These are phyloP conservation scores for Botryotinia narcissicola DNA, from an alignment of 2,329 filamentous ascomycete genomes.

Conservation along the genomic window DNA sequence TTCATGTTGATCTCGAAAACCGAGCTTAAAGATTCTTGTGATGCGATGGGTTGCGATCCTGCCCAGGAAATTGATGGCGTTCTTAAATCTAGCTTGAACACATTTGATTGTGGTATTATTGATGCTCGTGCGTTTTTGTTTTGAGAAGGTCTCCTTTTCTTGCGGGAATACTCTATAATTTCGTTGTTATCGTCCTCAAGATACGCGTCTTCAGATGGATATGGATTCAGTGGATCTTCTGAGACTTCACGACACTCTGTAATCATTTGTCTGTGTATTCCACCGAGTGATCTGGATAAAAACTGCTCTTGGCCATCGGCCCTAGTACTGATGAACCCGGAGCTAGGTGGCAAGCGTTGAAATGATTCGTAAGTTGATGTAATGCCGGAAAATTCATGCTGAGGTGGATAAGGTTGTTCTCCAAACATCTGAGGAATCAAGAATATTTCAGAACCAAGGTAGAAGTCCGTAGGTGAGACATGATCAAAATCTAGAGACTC, in stretches of 20 bases:
- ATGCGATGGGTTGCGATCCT: not conserved
- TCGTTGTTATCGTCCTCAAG: not conserved
- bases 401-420: not conserved
- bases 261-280: not conserved
- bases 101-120: not conserved
- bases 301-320: not conserved
- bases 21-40: conserved; percentile 15
- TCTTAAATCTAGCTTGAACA: conserved; percentile 13
- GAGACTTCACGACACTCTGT: not conserved
- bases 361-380: not conserved
- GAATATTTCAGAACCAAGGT: conserved; percentile 11
- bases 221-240: not conserved
- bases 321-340: not conserved
- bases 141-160: not conserved
- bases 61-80: not conserved
- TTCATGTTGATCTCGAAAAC: conserved; percentile 20
- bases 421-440: conserved; percentile 3
- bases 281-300: not conserved
- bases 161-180: not conserved
- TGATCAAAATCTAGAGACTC: not conserved
- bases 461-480: not conserved
- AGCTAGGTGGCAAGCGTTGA: not conserved
- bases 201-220: not conserved
- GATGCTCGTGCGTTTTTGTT: not conserved
- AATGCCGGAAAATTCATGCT: not conserved